phyloP scores from a whole-genome alignment of 2,329 filamentous ascomycete species.

The Paraphoma chrysanthemicola region DNA sequence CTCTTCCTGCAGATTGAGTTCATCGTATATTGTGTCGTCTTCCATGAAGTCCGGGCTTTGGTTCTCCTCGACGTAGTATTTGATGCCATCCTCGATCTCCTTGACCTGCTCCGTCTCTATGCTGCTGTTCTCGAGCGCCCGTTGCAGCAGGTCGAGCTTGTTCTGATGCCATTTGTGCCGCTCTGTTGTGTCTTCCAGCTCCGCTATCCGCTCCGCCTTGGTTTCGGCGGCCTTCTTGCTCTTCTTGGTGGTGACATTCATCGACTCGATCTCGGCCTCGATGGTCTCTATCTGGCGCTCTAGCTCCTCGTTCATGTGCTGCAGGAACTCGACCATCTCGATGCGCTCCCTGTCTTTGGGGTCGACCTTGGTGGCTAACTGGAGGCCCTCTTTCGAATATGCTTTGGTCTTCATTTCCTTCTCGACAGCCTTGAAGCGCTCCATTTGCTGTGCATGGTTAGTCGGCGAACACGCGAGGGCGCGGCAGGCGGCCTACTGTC shows the following conservation, averaged over 20 bases:
- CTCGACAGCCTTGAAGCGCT: conserved; percentile 99
- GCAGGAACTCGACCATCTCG: conserved; percentile 86
- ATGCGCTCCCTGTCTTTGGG: conserved; percentile 97
- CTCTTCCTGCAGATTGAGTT: conserved; percentile 89
- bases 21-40: conserved; percentile 94
- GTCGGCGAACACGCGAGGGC: conserved; percentile 22
- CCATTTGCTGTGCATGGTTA: conserved; percentile 80
- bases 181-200: conserved; percentile 84
- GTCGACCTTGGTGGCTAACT: conserved; percentile 89
- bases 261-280: conserved; percentile 81
- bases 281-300: conserved; percentile 91
- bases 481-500: conserved; percentile 69
- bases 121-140: conserved; percentile 90
- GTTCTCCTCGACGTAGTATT: conserved; percentile 92
- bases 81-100: conserved; percentile 89
- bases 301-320: conserved; percentile 86
- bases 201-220: conserved; percentile 86
- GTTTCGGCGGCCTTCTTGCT: conserved; percentile 80
- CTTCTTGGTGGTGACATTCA: conserved; percentile 93
- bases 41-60: conserved; percentile 90
- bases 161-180: conserved; percentile 96
- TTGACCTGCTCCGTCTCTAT: conserved; percentile 87
- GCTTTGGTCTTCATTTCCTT: conserved; percentile 99
- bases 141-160: conserved; percentile 88
- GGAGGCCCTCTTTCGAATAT: conserved; percentile 96